phyloP scores from a whole-genome alignment of 129 eudicot species.

The Flaveria sonorensis region DNA sequence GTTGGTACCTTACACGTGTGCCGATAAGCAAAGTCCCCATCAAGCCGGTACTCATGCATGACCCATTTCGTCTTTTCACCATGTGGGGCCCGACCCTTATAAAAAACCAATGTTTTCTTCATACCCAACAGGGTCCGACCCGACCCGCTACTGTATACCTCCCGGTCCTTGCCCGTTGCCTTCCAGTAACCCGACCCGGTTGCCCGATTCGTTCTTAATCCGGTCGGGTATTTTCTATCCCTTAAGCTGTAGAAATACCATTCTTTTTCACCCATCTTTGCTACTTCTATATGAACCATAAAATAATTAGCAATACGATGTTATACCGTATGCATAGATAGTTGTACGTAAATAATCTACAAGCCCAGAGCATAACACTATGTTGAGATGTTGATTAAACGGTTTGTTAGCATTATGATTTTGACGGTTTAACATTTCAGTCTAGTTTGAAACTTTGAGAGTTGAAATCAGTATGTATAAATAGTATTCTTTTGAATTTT shows the following conservation, averaged over 20 bases:
- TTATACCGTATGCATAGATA: background rate
- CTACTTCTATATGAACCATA: conserved; percentile 43
- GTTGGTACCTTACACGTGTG: conserved; percentile 61
- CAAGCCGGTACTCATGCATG: conserved; percentile 84
- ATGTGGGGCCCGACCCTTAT: conserved; percentile 69
- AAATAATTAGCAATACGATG: background rate
- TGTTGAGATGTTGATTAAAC: no score
- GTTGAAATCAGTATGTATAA: no score
- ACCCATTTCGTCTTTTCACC: conserved; percentile 80
- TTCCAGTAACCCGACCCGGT: conserved; percentile 66
- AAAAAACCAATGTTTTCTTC: conserved; percentile 69
- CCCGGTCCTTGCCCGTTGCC: conserved; percentile 73
- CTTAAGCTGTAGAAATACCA: conserved; percentile 69
- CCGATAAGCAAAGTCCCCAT: conserved; percentile 69
- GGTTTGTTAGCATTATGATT: no score
- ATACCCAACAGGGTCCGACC: conserved; percentile 57
- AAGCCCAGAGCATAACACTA: no score
- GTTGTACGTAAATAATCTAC: background rate
- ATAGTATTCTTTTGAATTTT: no score
- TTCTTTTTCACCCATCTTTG: conserved; percentile 73
- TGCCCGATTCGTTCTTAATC: conserved; percentile 64
- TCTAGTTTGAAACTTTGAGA: no score
- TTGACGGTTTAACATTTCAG: no score
- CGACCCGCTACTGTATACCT: conserved; percentile 48
- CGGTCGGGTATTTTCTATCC: conserved; percentile 67